Conservation (phyloP, 2,329 filamentous ascomycete species). For the Leptographium lundbergii region DNA sequence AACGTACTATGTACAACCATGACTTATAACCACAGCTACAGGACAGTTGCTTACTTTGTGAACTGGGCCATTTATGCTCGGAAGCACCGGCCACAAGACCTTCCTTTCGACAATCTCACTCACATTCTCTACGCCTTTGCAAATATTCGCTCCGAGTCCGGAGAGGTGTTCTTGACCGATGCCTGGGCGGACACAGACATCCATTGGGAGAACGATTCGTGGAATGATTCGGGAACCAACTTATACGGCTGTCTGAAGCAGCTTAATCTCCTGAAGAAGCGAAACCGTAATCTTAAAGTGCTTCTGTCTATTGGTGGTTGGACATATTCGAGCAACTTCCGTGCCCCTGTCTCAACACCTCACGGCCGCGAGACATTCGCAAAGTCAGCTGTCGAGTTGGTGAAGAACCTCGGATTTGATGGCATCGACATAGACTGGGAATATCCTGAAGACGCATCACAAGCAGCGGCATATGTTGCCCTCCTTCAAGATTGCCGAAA, state of each 20-base stretch:
- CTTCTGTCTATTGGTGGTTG: conserved; percentile 83
- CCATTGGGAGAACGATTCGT: conserved; percentile 54
- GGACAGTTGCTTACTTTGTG: conserved; percentile 60
- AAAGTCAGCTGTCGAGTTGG: conserved; percentile 55
- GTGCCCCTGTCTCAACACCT: conserved; percentile 57
- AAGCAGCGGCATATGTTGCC: conserved; percentile 47
- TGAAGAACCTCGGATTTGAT: conserved; percentile 72
- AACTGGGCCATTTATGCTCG: conserved; percentile 83
- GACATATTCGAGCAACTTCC: conserved; percentile 82
- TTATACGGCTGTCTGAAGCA: conserved; percentile 85
- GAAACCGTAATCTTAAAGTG: conserved; percentile 72
- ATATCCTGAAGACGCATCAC: conserved; percentile 41
- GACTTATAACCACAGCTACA: conserved; percentile 31
- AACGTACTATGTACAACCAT: too few species aligned
- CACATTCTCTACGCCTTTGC: conserved; percentile 88
- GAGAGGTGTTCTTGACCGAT: conserved; percentile 60
- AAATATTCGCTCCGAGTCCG: conserved; percentile 65
- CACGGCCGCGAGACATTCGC: conserved; percentile 62
- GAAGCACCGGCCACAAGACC: conserved; percentile 72
- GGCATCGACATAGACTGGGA: conserved; percentile 48
- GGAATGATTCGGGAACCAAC: conserved; percentile 64
- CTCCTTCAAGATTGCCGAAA: conserved; percentile 42
- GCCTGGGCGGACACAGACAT: conserved; percentile 60
- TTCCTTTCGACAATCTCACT: conserved; percentile 70
- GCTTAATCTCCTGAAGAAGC: conserved; percentile 69